phyloP scores from a whole-genome alignment of 176 grass and related monocot species.

The Phoenix roebelenii region DNA sequence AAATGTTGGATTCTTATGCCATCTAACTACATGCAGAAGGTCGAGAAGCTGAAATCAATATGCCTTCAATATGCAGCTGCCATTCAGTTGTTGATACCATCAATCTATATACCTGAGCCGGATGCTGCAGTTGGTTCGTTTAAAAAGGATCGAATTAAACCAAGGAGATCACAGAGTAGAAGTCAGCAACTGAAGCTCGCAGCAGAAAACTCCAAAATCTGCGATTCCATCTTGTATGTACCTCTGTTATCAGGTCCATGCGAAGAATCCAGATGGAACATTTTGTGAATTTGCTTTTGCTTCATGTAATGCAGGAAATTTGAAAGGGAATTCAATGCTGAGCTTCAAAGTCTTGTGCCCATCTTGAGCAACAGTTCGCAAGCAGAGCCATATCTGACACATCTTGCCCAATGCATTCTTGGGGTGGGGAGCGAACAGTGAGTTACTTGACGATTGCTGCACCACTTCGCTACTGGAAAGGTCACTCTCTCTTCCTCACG shows the following conservation, averaged over 20 bases:
- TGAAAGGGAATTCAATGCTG: slow-evolving; percentile 74
- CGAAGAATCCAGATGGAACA: not conserved
- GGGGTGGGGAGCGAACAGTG: slow-evolving; percentile 57
- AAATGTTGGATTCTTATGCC: slow-evolving; percentile 3
- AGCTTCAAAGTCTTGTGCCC: slow-evolving; percentile 68
- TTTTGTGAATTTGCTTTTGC: not conserved
- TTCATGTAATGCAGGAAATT: slow-evolving; percentile 60
- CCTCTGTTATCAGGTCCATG: not conserved
- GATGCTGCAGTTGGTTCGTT: slow-evolving; percentile 19
- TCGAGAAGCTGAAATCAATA: slow-evolving; percentile 80
- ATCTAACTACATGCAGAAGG: slow-evolving; percentile 47
- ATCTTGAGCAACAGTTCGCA: slow-evolving; percentile 69
- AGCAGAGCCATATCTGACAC: slow-evolving; percentile 79
- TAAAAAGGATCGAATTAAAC: slow-evolving; percentile 27
- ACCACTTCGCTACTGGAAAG: no score
- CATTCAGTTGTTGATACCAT: slow-evolving; percentile 78
- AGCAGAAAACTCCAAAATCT: slow-evolving; percentile 55
- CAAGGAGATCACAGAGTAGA: slow-evolving; percentile 29
- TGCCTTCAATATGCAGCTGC: slow-evolving; percentile 84
- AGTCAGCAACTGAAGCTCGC: slow-evolving; percentile 49
- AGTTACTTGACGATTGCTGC: not conserved
- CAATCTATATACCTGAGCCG: slow-evolving; percentile 33
- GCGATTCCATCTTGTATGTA: slow-evolving; percentile 66
- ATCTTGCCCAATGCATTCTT: slow-evolving; percentile 87
- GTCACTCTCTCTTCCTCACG: no score